Base-by-base conservation (phyloP, 2,329 filamentous ascomycete species). In the Emmonsia crescens region DNA sequence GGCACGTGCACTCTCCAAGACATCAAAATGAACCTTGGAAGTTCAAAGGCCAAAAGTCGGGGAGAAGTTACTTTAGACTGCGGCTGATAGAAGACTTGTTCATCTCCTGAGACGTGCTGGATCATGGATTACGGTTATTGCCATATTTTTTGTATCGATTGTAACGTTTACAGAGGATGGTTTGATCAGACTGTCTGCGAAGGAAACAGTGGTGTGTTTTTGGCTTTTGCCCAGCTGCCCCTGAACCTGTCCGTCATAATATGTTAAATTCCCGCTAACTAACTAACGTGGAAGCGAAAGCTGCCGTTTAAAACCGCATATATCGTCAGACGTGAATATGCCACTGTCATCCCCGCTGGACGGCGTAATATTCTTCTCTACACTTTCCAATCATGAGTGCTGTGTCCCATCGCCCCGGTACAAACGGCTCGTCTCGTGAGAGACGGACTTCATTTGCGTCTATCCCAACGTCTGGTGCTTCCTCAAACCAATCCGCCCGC, bases 381-480 rank as follows among this genome's bases (percentile, higher is more conserved):
- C 16, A 52, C 12, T 31, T 60, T 21, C 16, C 64, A 58, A 73
- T 68, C 61, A 77, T 76, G 74, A 68, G 71, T 61, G 70, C 69
- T 54, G 68, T 70, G 27, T 65, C 76, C 14, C 74, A 73, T 66
- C 74, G 74, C 63, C 73, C 75, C 36, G 73, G 75, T 19, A 75
- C 70, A 19, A 70, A 75, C 60, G 73, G 73, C 62, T 73, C 72
- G 29, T 69, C 69, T 51, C 71, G 70, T 57, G 72, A 73, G 67
- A 68, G 78, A 62, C 77, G 80, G 68, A 80, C 82, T 49, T 88
- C 86, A n/a, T 76, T 88, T 56, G 83, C 85, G 31, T 87, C 85
- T 49, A 84, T 87, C 69, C 76, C 78, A 21, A 80, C 84, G 38
- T 78, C 82, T 12, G 63, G 66, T 59, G 64, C 69, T 49, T 68